Conservation (phyloP, 345 rosid genomes). For the Populus euphratica region DNA sequence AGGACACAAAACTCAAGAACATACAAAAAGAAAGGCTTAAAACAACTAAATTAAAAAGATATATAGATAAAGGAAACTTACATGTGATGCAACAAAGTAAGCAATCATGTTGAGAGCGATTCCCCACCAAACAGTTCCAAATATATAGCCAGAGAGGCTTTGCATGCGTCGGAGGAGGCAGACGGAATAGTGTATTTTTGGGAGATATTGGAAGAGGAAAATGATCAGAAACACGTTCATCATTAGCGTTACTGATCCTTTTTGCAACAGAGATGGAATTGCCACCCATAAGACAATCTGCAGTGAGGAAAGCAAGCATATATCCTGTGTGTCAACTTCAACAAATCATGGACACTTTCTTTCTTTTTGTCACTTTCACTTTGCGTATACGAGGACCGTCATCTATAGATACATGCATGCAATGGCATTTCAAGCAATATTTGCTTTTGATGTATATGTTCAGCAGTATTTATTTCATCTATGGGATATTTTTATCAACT, state of each 20-base stretch:
- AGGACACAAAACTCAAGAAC: not conserved
- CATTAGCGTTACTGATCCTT: conserved; percentile 57
- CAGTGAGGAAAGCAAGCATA: not conserved
- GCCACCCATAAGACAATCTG: conserved; percentile 83
- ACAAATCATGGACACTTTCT: too few relatives aligned
- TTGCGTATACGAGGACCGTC: too few relatives aligned
- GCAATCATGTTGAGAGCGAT: conserved; percentile 88
- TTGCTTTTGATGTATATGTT: too few relatives aligned
- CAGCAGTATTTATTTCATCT: too few relatives aligned
- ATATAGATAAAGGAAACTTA: conserved; percentile 34
- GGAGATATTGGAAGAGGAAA: conserved; percentile 88
- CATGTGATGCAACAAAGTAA: conserved; percentile 91
- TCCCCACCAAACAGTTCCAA: conserved; percentile 99
- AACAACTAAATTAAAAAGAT: not conserved
- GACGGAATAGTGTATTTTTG: conserved; percentile 84
- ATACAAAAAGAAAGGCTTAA: not conserved
- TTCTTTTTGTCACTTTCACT: too few relatives aligned
- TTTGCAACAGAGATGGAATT: conserved; percentile 56
- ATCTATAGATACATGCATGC: too few relatives aligned
- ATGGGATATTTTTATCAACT: too few relatives aligned
- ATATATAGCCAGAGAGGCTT: conserved; percentile 80
- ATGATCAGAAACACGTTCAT: conserved; percentile 61
- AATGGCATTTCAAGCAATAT: too few relatives aligned
- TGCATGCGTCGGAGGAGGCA: conserved; percentile 89
- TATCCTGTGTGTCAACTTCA: too few relatives aligned